Evolutionary conservation across 345 rosid species (phyloP), one percentile per base, ranked within the genome.

Genomic region (Pelargonium nanum): DNA sequence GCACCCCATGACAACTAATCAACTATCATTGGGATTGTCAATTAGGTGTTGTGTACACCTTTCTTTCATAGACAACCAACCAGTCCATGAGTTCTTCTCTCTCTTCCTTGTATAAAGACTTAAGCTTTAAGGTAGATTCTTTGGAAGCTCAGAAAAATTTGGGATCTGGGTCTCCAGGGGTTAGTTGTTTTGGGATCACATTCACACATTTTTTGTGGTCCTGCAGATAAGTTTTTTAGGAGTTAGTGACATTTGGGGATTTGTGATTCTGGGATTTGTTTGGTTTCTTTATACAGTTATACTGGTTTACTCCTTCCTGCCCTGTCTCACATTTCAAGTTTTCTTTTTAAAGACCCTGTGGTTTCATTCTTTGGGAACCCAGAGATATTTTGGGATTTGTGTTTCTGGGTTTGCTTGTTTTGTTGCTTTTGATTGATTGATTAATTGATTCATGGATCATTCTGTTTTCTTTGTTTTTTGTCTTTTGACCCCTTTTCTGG

Each of bases 371-470:
- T 40, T 40, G 48, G 48, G 48, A 40, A 40, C 48, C 48, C 48
- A 40, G 48, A 40, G 48, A 40, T 15, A 6, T 40, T 40, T 22
- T 24, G 61, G 52, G 52, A 34, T 30, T 34, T 34, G 16, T 50
- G 58, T 62, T 48, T 25, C 8, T 60, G 57, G 30, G 53, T 63
- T 32, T 30, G 20, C 17, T 16, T 51, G 71, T 59, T 40, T 61
- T 61, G 67, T 59, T 45, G 63, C 22, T 40, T 40, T 58, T 63
- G 24, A 85, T 82, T 85, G 85, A 62, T 50, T 68, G 40, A 20
- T 32, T 32, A 4, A 5, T 68, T 54, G 28, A 19, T n/a, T 58
- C 24, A 21, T n/a, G 24, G 23, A 24, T 44, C 17, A 26, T 24
- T 22, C 52, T 55, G 24, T 60, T 30, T 1, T 55, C 51, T 24